Percentiles rank a stretch among this genome's conserved stretches.
These are phyloP conservation scores for Ophiostoma sp. DNA, from an alignment of 2,329 filamentous ascomycete genomes.

Conservation along the genomic window DNA sequence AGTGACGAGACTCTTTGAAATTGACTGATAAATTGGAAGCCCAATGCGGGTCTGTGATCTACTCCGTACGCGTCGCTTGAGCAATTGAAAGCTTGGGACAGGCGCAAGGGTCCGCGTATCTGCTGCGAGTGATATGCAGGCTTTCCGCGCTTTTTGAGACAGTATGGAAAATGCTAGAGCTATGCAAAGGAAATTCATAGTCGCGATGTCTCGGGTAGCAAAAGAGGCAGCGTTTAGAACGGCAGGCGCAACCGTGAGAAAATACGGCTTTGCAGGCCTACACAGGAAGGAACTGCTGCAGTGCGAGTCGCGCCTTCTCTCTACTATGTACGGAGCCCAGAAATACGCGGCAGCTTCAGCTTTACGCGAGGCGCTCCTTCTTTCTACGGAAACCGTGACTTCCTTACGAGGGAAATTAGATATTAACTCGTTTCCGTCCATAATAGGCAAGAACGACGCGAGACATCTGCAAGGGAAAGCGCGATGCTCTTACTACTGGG, in stretches of 20 bases:
- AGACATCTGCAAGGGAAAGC: background rate
- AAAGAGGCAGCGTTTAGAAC: background rate
- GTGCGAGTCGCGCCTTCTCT: background rate
- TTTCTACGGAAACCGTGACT: background rate
- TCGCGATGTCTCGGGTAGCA: background rate
- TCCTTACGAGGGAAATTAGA: background rate
- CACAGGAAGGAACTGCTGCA: background rate
- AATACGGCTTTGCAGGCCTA: background rate
- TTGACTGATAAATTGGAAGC: background rate
- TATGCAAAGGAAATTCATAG: background rate
- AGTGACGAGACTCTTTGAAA: background rate
- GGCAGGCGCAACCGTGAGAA: background rate
- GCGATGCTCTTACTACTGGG: background rate
- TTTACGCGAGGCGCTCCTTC: slow-evolving; percentile 4
- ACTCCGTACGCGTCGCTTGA: slow-evolving; percentile 13
- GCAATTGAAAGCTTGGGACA: background rate
- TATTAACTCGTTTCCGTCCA: background rate
- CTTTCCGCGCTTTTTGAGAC: background rate
- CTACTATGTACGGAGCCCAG: background rate
- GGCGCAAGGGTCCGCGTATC: background rate
- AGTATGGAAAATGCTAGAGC: background rate
- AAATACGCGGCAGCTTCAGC: background rate
- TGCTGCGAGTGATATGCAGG: slow-evolving; percentile 10
- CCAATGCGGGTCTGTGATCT: slow-evolving; percentile 22
- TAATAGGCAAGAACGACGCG: background rate